Evolutionary conservation across 306 rosid genomes (phyloP), one percentile per base, ranked within the genome.

Genomic region (Cucurbita maxima): DNA sequence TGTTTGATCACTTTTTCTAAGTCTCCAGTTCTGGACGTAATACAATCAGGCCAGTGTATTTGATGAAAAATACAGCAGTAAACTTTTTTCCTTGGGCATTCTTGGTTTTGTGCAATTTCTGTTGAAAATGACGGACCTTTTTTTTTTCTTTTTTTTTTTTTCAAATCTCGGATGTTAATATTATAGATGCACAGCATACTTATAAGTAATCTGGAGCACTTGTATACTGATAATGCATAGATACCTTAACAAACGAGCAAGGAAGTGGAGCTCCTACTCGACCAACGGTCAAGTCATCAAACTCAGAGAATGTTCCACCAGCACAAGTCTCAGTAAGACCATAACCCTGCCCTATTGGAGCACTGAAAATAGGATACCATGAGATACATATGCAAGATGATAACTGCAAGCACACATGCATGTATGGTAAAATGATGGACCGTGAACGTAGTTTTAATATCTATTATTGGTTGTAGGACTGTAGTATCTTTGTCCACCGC

Each of bases 181-280:
- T 36, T 20, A 44, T 43, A 11, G 41, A 20, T 67, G 55, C 55
- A 44, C 57, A 25, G 7, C 57, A 48, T 14, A 15, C 25, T 30
- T 45, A 36, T 20, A 47, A 20, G 56, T 12, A 45, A 34, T 13
- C 73, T 54, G 5, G 13, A 12, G 8, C 8, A 30, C 58, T 13
- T 14, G 58, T 14, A 48, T 4, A 15, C 58, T 25, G 43, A 25
- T 70, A 50, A 10, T 38, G 60, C 4, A 50, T 45, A 63, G 30
- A 62, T 75, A 89, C 99, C 90, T 91, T 94, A 55, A 94, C 75
- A 80, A 79, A 91, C 72, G 99, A 86, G 86, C 96, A 94, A 56
- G 99, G 99, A 81, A 91, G 84, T 7, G 99, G 99, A 72, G 99
- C 95, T 81, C 99, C 97, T 79, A 91, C 99, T 36, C 97, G 96